Conservation (phyloP, 2,329 filamentous ascomycete genomes). For the Catunica adiposa region DNA sequence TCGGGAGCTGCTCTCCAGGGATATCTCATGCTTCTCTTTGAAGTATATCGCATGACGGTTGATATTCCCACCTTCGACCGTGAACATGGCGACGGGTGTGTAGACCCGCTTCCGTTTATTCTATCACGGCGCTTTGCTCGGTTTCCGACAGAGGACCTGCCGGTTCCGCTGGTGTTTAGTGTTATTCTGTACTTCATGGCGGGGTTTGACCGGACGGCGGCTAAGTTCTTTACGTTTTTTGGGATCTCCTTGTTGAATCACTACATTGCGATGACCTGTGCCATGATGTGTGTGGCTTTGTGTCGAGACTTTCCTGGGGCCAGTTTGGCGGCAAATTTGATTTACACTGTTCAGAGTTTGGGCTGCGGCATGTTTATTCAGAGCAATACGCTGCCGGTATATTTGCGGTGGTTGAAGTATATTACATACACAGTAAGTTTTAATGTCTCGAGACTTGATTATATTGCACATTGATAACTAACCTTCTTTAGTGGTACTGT, state of each 20-base stretch:
- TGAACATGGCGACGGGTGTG: conserved; percentile 56
- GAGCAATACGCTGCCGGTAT: conserved; percentile 54
- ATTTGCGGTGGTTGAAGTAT: conserved; percentile 65
- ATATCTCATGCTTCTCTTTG: conserved; percentile 60
- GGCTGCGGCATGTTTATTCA: conserved; percentile 66
- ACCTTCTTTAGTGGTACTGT: conserved; percentile 41
- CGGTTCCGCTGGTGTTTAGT: conserved; percentile 54
- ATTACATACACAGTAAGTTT: conserved; percentile 39
- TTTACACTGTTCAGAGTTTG: conserved; percentile 57
- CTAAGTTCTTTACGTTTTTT: conserved; percentile 58
- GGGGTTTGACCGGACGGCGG: conserved; percentile 47
- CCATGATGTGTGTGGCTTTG: conserved; percentile 48
- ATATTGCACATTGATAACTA: no score
- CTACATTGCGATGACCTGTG: conserved; percentile 57
- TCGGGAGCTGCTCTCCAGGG: conserved; percentile 56
- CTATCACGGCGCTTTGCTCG: conserved; percentile 53
- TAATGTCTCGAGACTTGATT: no score
- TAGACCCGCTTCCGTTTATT: conserved; percentile 51
- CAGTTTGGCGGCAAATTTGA: conserved; percentile 54
- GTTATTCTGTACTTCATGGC: conserved; percentile 65
- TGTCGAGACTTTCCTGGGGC: conserved; percentile 53
- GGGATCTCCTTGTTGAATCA: conserved; percentile 51
- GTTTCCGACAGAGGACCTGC: conserved; percentile 53
- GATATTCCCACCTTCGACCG: conserved; percentile 64
- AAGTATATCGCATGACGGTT: conserved; percentile 56